Evolutionary conservation across 1,284 basidiomycete genomes (phyloP).

Genomic region (Cystobasidium pallidum): DNA sequence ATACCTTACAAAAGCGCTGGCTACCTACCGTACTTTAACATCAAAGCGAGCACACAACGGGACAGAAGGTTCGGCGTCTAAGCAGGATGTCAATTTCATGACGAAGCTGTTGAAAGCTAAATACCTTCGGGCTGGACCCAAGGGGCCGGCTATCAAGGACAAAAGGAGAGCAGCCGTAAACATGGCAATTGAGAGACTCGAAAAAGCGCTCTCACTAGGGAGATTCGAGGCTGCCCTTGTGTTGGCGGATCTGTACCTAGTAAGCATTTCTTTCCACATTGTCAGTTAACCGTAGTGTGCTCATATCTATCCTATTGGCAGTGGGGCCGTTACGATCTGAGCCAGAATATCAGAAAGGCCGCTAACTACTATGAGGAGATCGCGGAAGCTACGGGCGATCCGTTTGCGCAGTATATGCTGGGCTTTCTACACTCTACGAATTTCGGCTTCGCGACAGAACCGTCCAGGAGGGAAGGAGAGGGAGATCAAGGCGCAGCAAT

Average conservation of each 20-base stretch:
- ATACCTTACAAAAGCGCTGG: constrained; percentile 1
- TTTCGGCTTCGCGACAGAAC: constrained; percentile 60
- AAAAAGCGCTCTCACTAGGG: constrained; percentile 76
- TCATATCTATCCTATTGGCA: not conserved
- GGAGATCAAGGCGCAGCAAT: constrained; percentile 68
- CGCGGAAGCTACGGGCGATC: constrained; percentile 70
- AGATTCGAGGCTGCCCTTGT: constrained; percentile 73
- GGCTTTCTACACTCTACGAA: constrained; percentile 81
- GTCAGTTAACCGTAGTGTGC: constrained; percentile 29
- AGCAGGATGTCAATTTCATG: constrained; percentile 15
- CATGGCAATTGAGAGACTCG: constrained; percentile 69
- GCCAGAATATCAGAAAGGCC: constrained; percentile 59
- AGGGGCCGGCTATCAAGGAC: constrained; percentile 8
- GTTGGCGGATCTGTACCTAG: constrained; percentile 72
- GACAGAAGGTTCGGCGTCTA: not conserved
- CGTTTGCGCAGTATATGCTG: constrained; percentile 78
- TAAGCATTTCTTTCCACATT: constrained; percentile 55
- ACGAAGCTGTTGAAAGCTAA: constrained; percentile 30
- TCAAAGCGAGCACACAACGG: not conserved
- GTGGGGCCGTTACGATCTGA: constrained; percentile 58
- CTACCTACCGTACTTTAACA: constrained; percentile 7
- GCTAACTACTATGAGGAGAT: constrained; percentile 62
- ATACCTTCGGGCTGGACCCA: constrained; percentile 24
- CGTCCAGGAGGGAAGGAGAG: constrained; percentile 62
- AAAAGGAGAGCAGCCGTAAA: constrained; percentile 45